A percentile compares a stretch with the other conserved stretches of the same genome.
These are phyloP conservation scores for Fusarium napiforme DNA, from an alignment of 2,329 filamentous ascomycete species.

Conservation along the genomic window DNA sequence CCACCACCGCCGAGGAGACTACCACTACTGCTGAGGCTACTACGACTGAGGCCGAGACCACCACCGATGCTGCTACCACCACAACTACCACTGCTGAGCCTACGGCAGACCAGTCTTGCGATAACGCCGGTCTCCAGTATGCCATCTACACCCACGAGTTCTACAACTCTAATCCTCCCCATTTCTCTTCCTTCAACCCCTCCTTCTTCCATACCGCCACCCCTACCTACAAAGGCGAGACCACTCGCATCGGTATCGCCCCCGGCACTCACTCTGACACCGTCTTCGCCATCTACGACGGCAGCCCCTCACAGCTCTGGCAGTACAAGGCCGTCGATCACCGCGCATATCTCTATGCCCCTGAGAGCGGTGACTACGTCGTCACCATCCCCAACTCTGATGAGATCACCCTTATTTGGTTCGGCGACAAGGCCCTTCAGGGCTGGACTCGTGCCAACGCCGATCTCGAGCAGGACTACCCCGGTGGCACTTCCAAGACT, in stretches of 20 bases:
- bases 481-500: background rate
- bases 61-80: background rate
- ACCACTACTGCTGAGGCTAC: background rate
- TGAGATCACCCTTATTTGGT: slow-evolving; percentile 17
- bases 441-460: background rate
- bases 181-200: background rate
- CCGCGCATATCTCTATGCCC: slow-evolving; percentile 1
- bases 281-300: slow-evolving; percentile 4
- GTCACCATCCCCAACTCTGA: slow-evolving; percentile 17
- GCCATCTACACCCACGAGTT: background rate
- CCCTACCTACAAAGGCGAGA: background rate
- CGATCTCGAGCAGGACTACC: slow-evolving; percentile 16
- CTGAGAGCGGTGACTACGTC: background rate
- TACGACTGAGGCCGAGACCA: background rate
- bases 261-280: background rate
- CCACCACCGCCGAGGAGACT: background rate
- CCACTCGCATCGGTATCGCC: slow-evolving; percentile 2
- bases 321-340: slow-evolving; percentile 21
- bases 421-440: background rate
- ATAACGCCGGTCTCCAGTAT: slow-evolving; percentile 2
- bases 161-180: slow-evolving; percentile 2
- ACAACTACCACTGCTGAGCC: background rate
- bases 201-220: background rate
- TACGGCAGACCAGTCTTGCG: slow-evolving; percentile 11
- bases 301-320: background rate